Conservation (phyloP, 2,329 filamentous ascomycete species). For the Lecanicillium sp. region DNA sequence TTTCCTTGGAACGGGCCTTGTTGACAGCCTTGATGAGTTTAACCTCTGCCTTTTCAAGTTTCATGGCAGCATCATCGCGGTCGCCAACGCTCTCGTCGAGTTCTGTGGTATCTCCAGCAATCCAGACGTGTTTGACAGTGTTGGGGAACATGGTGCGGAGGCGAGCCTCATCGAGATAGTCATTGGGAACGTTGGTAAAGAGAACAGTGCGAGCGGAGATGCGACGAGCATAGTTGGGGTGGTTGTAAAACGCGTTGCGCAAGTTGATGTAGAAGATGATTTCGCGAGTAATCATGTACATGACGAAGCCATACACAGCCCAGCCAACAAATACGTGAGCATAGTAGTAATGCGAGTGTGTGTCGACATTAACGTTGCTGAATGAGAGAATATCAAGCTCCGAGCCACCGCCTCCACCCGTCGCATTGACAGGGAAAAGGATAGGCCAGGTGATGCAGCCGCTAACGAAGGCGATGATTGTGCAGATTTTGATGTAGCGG, state of each 20-base stretch:
- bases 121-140: slow-evolving; percentile 76
- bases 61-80: slow-evolving; percentile 64
- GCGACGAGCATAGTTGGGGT: slow-evolving; percentile 73
- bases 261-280: slow-evolving; percentile 89
- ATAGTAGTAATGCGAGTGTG: slow-evolving; percentile 59
- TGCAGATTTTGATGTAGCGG: slow-evolving; percentile 9
- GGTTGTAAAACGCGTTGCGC: slow-evolving; percentile 84
- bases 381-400: slow-evolving; percentile 50
- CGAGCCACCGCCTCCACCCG: slow-evolving; percentile 55
- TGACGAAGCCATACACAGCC: slow-evolving; percentile 78
- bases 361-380: slow-evolving; percentile 36
- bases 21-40: slow-evolving; percentile 60
- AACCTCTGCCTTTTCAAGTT: slow-evolving; percentile 77
- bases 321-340: slow-evolving; percentile 76
- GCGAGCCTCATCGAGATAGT: slow-evolving; percentile 67
- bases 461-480: slow-evolving; percentile 32
- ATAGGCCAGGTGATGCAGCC: slow-evolving; percentile 78
- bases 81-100: slow-evolving; percentile 72
- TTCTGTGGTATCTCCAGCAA: slow-evolving; percentile 63
- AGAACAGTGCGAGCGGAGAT: slow-evolving; percentile 87
- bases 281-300: slow-evolving; percentile 85
- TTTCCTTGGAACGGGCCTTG: slow-evolving; percentile 25
- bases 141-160: slow-evolving; percentile 71
- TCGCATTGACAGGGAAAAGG: slow-evolving; percentile 75
- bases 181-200: slow-evolving; percentile 73